Evolutionary conservation across 495 filamentous ascomycete species (phyloP).

Genomic region (Baudoinia panamericana): DNA sequence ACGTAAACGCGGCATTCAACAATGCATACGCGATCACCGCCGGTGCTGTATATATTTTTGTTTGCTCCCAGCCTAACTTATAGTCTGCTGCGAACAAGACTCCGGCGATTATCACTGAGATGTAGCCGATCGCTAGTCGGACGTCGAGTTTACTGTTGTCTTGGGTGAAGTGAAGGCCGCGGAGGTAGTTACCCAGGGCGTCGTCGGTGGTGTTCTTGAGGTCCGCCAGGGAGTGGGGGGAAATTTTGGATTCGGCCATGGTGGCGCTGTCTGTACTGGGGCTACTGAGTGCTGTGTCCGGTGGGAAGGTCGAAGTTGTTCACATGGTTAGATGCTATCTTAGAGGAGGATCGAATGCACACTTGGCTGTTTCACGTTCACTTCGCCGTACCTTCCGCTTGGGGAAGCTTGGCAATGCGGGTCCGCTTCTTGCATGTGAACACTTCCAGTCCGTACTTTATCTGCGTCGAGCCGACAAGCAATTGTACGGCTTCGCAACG

Average conservation of each 20-base stretch:
- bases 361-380: too few species aligned
- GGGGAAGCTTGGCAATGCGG: too few species aligned
- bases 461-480: too few species aligned
- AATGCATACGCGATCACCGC: conserved; percentile 69
- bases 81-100: conserved; percentile 85
- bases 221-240: conserved; percentile 62
- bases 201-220: conserved; percentile 96
- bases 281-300: background rate
- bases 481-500: too few species aligned
- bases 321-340: conserved; percentile 3
- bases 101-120: conserved; percentile 63
- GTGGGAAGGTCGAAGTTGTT: background rate
- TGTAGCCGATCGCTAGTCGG: conserved; percentile 70
- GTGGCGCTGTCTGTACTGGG: background rate
- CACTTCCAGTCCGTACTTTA: too few species aligned
- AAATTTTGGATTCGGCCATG: conserved; percentile 37
- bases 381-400: too few species aligned
- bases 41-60: conserved; percentile 57
- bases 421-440: too few species aligned
- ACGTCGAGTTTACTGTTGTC: conserved; percentile 69
- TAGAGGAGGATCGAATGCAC: too few species aligned
- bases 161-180: conserved; percentile 66
- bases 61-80: conserved; percentile 72
- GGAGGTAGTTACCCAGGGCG: conserved; percentile 82
- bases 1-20: conserved; percentile 65